A percentile compares a stretch with the other conserved stretches of the same genome.
Evolutionary conservation across 495 filamentous ascomycete species (phyloP).

Genomic region (Delitschia confertaspora): DNA sequence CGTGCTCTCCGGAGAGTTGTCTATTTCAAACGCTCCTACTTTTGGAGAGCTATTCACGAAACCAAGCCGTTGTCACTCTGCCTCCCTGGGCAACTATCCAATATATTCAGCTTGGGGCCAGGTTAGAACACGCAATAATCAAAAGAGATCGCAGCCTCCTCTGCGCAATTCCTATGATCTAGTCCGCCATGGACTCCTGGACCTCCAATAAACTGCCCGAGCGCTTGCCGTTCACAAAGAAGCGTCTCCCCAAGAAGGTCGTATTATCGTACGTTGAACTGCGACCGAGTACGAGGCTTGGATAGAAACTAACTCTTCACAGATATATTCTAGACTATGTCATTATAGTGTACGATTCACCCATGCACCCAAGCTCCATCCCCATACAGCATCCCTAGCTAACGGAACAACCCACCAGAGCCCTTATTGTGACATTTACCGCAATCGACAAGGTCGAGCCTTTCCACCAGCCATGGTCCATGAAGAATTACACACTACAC

Average conservation of each 20-base stretch:
- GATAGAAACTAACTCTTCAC: conserved; percentile 14
- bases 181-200: conserved; percentile 21
- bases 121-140: too few species aligned
- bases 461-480: conserved; percentile 53
- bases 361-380: conserved; percentile 26
- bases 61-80: too few species aligned
- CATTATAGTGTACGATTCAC: conserved; percentile 48
- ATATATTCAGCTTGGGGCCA: too few species aligned
- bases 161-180: too few species aligned
- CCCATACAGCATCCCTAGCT: conserved; percentile 28
- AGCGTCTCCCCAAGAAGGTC: conserved; percentile 41
- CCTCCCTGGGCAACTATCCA: too few species aligned
- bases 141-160: too few species aligned
- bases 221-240: conserved; percentile 48
- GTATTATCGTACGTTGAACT: conserved; percentile 44
- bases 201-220: conserved; percentile 28
- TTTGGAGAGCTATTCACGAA: too few species aligned
- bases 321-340: conserved; percentile 64
- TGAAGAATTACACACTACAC: conserved; percentile 50
- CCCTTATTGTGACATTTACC: conserved; percentile 46
- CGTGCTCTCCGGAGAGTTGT: too few species aligned
- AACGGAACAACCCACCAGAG: conserved; percentile 31
- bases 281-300: conserved; percentile 1
- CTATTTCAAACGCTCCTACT: too few species aligned
- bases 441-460: conserved; percentile 47